phyloP scores from a whole-genome alignment of 2,329 filamentous ascomycete species.

The Fusarium penzigii region DNA sequence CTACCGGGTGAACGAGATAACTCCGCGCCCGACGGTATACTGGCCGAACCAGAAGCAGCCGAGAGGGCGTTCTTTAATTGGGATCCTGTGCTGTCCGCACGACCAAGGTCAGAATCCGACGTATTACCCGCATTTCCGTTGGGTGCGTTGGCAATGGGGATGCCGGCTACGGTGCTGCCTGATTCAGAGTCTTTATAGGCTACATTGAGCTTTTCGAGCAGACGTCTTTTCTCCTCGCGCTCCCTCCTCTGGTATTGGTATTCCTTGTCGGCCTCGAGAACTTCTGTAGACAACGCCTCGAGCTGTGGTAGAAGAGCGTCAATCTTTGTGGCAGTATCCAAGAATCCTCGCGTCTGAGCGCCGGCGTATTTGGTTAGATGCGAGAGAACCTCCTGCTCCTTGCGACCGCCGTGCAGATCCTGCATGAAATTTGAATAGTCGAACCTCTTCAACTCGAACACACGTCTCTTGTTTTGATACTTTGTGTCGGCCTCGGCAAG shows the following conservation, averaged over 20 bases:
- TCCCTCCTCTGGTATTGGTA: conserved; percentile 95
- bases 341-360: conserved; percentile 80
- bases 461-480: conserved; percentile 89
- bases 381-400: conserved; percentile 94
- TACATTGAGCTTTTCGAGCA: conserved; percentile 84
- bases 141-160: conserved; percentile 31
- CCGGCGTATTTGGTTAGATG: conserved; percentile 94
- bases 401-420: conserved; percentile 96
- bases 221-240: conserved; percentile 88
- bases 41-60: conserved; percentile 41
- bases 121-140: conserved; percentile 51
- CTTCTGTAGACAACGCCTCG: conserved; percentile 83
- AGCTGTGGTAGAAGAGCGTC: conserved; percentile 85
- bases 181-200: conserved; percentile 71
- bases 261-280: conserved; percentile 93
- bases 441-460: conserved; percentile 96
- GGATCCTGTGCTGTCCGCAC: conserved; percentile 74
- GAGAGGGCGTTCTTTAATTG: conserved; percentile 58
- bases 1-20: conserved; percentile 60
- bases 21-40: conserved; percentile 38
- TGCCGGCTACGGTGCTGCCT: conserved; percentile 42
- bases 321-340: conserved; percentile 82
- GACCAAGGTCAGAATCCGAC: conserved; percentile 69
- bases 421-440: conserved; percentile 99
- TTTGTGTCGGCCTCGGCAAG: conserved; percentile 92